Evolutionary conservation across 306 rosid genomes (phyloP).

Genomic region (Acacia melanoxylon): DNA sequence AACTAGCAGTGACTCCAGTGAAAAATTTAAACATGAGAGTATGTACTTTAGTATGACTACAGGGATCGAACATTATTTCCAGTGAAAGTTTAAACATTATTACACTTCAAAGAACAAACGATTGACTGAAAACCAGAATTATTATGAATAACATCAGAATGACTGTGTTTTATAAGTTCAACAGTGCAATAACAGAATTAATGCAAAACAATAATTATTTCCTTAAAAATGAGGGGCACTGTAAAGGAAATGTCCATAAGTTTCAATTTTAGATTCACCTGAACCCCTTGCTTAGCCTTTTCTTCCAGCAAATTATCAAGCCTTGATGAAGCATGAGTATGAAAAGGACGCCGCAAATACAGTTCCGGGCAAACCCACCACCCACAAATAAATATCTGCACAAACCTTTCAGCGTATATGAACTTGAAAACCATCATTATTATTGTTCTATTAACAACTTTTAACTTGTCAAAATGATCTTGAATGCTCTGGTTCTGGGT

Average conservation of each 20-base stretch:
- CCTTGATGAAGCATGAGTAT: slow-evolving; percentile 59
- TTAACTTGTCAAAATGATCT: slow-evolving; percentile 7
- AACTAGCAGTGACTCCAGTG: not conserved
- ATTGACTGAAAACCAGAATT: not conserved
- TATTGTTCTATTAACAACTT: not conserved
- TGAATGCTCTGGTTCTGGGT: not conserved
- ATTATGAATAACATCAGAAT: not conserved
- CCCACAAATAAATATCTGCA: slow-evolving; percentile 78
- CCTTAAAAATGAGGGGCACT: not conserved
- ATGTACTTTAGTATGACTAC: not conserved
- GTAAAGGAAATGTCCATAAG: slow-evolving; percentile 5
- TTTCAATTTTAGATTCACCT: slow-evolving; percentile 40
- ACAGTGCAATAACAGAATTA: not conserved
- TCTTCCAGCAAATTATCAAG: slow-evolving; percentile 67
- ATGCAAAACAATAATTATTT: not conserved
- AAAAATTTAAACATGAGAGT: not conserved
- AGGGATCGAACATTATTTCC: not conserved
- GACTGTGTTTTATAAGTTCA: not conserved
- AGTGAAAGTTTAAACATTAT: not conserved
- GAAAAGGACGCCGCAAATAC: slow-evolving; percentile 67
- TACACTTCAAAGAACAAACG: not conserved
- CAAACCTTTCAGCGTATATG: slow-evolving; percentile 28
- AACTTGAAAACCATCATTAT: not conserved
- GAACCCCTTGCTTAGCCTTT: slow-evolving; percentile 79
- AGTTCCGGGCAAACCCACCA: slow-evolving; percentile 84